Evolutionary conservation across 164 flowering plant species (phyloP), one percentile per base, ranked within the genome.

Genomic region (Taxillus chinensis): DNA sequence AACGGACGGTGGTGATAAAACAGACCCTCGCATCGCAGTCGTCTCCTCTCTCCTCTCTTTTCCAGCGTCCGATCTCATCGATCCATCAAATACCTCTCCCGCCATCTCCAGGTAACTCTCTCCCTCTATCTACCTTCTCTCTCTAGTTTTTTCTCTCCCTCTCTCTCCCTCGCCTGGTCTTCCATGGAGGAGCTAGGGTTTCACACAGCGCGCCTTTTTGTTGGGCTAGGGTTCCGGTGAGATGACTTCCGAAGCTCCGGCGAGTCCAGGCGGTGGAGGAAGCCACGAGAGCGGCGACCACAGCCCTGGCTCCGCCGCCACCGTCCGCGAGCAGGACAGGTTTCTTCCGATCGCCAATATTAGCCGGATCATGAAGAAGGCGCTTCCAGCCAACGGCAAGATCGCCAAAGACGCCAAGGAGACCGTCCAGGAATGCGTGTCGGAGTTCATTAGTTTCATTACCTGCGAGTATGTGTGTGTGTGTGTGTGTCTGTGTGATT

Each of bases 361-460:
- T 14, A 81, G 92, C 53, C 75, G 89, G 69, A 86, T 86, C 74
- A 84, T 86, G 92, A 86, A 86, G 83, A 84, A 81, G 74, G 92
- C 76, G 8, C 77, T 86, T 15, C 92, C 92, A 5, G 82, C 89
- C 3, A 82, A 86, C 45, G 92, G 89, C 0, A 86, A 84, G 74
- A 82, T 86, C 63, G 87, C 92, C 27, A 84, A 86, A 75, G 89
- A 86, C 57, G 89, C 92, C 5, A 86, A 86, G 63, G 92, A 86
- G 70, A 86, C 84, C 43, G 83, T 86, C 7, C 92, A 86, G 74
- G 92, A 86, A 62, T 86, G 92, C 17, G 92, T 86, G 11, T 84
- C 89, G 2, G 89, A 86, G 80, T 85, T 85, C 74, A 82, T 85
- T 43, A 82, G 87, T 60, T 85, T 85, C 74, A 71, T 85, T 60